Conservation (phyloP, 2,329 filamentous ascomycete species). For the Aspergillus fijiensis region DNA sequence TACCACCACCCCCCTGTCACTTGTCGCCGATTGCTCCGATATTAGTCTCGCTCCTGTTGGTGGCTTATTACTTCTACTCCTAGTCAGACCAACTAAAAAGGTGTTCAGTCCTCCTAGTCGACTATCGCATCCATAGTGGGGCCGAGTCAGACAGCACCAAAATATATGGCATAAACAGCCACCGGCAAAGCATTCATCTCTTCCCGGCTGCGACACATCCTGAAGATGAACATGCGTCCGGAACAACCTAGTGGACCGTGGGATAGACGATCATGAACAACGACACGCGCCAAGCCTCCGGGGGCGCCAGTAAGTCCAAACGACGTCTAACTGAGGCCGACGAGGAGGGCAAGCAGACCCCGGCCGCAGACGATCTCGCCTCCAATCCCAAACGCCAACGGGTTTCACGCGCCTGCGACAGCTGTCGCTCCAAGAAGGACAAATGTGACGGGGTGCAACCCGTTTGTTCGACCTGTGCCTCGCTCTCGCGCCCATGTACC, state of each 20-base stretch:
- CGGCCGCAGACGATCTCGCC: conserved; percentile 27
- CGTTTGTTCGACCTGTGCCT: conserved; percentile 64
- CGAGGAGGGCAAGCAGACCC: conserved; percentile 30
- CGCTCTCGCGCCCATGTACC: conserved; percentile 64
- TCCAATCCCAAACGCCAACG: conserved; percentile 58
- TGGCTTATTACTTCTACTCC: background rate
- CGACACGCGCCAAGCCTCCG: conserved; percentile 32
- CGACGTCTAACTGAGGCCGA: conserved; percentile 31
- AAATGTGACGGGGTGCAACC: conserved; percentile 71
- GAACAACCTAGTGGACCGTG: conserved; percentile 26
- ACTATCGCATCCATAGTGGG: conserved; percentile 2
- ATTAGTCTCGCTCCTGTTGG: background rate
- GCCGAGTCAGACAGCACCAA: conserved; percentile 5
- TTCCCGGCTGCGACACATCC: conserved; percentile 11
- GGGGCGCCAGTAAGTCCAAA: conserved; percentile 32
- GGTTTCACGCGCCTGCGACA: conserved; percentile 68
- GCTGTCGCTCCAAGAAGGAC: conserved; percentile 65
- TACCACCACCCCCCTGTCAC: background rate
- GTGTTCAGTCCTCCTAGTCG: background rate
- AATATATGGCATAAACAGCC: conserved; percentile 16
- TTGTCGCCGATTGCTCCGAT: background rate
- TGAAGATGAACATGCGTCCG: conserved; percentile 31
- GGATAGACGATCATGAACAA: conserved; percentile 33
- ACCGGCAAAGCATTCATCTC: conserved; percentile 34
- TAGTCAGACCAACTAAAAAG: background rate